Conservation (phyloP, 345 rosid genomes). For the Hirschfeldia incana region DNA sequence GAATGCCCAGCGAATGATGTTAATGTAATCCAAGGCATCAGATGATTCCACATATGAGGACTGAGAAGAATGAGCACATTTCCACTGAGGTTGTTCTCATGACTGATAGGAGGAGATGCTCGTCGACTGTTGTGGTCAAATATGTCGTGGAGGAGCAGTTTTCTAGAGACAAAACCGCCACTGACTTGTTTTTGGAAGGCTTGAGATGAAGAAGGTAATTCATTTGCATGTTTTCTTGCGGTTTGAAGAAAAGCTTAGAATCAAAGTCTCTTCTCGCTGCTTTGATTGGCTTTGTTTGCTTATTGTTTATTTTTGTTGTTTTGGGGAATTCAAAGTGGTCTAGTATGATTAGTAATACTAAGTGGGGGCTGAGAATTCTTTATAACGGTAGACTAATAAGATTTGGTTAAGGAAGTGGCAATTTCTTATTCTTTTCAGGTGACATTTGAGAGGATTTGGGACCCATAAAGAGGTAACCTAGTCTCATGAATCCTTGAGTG, state of each 20-base stretch:
- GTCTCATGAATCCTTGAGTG: constrained; percentile 13
- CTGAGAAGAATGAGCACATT: constrained; percentile 27
- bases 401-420: constrained; percentile 3
- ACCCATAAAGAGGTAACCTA: constrained; percentile 20
- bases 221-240: neutral
- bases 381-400: constrained; percentile 8
- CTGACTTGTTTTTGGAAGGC: neutral
- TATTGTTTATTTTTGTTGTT: constrained; percentile 1
- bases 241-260: neutral
- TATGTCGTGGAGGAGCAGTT: neutral
- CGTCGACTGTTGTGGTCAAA: neutral
- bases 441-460: constrained; percentile 5
- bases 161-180: neutral
- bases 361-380: constrained; percentile 16
- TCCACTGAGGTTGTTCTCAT: constrained; percentile 36
- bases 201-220: neutral
- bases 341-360: constrained; percentile 8
- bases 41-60: neutral
- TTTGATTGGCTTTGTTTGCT: constrained; percentile 25
- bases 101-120: constrained; percentile 16
- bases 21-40: neutral
- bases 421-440: neutral
- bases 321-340: constrained; percentile 15
- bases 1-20: neutral
- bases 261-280: neutral